These are phyloP conservation scores for Talaromyces sp. DNA, from an alignment of 2,329 filamentous ascomycete genomes.

Conservation along the genomic window DNA sequence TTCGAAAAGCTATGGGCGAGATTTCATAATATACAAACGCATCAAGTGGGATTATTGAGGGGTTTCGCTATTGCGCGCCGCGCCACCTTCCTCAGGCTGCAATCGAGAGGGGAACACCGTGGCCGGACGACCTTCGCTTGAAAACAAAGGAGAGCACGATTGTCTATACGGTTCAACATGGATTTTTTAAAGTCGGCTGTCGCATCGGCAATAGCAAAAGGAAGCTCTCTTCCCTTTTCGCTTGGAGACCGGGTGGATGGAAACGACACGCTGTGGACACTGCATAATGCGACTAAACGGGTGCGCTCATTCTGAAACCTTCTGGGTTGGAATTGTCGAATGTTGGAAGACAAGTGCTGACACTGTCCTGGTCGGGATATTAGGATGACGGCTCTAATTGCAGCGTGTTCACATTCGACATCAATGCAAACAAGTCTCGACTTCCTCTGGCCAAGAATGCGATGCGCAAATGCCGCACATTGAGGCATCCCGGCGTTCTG, in stretches of 20 bases:
- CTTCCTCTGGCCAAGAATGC: conserved; percentile 89
- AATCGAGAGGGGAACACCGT: background rate
- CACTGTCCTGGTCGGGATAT: background rate
- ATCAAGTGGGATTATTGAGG: background rate
- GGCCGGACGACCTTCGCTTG: background rate
- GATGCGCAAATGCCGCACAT: conserved; percentile 84
- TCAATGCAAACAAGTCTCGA: conserved; percentile 71
- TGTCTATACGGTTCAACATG: conserved; percentile 54
- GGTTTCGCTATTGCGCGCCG: background rate
- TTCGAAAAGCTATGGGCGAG: background rate
- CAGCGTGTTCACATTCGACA: conserved; percentile 95
- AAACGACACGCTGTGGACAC: conserved; percentile 91
- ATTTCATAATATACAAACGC: background rate
- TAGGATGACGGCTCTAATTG: conserved; percentile 92
- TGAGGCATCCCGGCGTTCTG: conserved; percentile 91
- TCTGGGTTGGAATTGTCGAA: background rate
- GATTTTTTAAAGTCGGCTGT: conserved; percentile 98
- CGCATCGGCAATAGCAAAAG: conserved; percentile 92
- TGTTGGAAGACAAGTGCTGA: background rate
- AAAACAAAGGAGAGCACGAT: background rate
- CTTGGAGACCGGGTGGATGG: conserved; percentile 91
- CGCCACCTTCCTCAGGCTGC: background rate
- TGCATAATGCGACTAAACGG: conserved; percentile 89
- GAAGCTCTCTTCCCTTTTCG: conserved; percentile 84
- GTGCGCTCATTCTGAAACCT: conserved; percentile 45